Conservation (phyloP, 352 stramenopile species). For the Globisporangium orthogonon region DNA sequence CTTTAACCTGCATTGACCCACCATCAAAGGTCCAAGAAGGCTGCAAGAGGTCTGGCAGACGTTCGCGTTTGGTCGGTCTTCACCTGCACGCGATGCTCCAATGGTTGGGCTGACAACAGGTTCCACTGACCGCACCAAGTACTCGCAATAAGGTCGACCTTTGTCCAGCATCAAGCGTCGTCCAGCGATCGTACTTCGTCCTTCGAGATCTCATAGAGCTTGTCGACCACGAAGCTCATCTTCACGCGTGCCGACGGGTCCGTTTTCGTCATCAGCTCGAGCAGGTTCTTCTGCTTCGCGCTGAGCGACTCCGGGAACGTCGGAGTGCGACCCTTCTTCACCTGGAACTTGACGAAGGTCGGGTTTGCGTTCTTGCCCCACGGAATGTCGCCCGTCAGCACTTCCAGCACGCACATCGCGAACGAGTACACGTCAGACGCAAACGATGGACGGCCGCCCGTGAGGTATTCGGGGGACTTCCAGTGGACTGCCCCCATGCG, state of each 20-base stretch:
- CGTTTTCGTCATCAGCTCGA: not conserved
- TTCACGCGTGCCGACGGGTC: not conserved
- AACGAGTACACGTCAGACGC: constrained; percentile 5
- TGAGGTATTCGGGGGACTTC: constrained; percentile 1
- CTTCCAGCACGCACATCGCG: constrained; percentile 11
- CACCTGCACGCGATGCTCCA: too few species aligned
- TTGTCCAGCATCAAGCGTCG: too few species aligned
- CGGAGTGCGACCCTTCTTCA: not conserved
- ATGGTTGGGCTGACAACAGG: too few species aligned
- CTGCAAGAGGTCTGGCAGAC: too few species aligned
- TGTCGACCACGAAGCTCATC: not conserved
- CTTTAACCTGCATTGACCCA: too few species aligned
- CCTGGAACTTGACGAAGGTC: not conserved
- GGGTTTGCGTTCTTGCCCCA: not conserved
- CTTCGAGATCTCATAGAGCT: not conserved
- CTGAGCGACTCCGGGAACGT: not conserved
- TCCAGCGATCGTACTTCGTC: not conserved
- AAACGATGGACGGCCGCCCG: not conserved
- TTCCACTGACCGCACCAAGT: too few species aligned
- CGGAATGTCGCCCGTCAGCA: not conserved
- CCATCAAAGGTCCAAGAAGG: too few species aligned
- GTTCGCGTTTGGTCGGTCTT: too few species aligned
- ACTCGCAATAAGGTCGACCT: too few species aligned
- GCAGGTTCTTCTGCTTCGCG: not conserved
- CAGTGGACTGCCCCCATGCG: constrained; percentile 1